These are phyloP conservation scores for Sclerotinia borealis DNA, from an alignment of 2,329 filamentous ascomycete genomes.

Conservation along the genomic window DNA sequence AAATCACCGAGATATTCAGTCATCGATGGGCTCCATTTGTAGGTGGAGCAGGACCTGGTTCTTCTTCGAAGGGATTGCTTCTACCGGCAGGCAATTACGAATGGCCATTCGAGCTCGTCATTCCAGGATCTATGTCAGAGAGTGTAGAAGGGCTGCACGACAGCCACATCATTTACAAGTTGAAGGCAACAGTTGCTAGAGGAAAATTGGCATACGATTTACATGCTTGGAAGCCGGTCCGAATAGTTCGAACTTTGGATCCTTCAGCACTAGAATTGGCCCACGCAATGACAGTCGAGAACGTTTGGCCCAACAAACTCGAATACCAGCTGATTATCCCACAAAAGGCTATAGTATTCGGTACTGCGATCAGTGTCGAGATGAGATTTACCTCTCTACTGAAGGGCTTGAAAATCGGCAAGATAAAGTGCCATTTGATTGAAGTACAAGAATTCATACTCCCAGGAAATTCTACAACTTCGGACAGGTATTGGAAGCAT, in stretches of 20 bases:
- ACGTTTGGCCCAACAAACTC: conserved; percentile 96
- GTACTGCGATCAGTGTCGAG: conserved; percentile 75
- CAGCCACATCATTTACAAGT: conserved; percentile 80
- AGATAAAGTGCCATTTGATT: conserved; percentile 71
- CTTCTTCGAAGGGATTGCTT: conserved; percentile 46
- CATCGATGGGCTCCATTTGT: conserved; percentile 66
- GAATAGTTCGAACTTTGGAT: conserved; percentile 72
- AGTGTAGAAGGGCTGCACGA: conserved; percentile 85
- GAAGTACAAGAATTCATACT: conserved; percentile 68
- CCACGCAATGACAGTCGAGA: conserved; percentile 92
- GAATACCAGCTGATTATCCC: conserved; percentile 92
- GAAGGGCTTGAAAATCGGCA: conserved; percentile 82
- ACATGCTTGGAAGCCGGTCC: conserved; percentile 69
- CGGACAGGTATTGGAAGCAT: conserved; percentile 52
- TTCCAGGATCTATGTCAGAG: conserved; percentile 71
- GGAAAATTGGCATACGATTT: conserved; percentile 87
- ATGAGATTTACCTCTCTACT: conserved; percentile 83
- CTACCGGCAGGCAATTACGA: conserved; percentile 74
- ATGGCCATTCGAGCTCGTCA: conserved; percentile 69
- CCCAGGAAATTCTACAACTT: conserved; percentile 41
- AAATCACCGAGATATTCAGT: conserved; percentile 54
- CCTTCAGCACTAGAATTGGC: conserved; percentile 70
- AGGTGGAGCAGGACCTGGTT: conserved; percentile 41
- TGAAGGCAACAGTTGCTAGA: conserved; percentile 83
- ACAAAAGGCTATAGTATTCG: conserved; percentile 90